Conservation (phyloP, 108 stramenopile species). For the Craspedostauros australis region DNA sequence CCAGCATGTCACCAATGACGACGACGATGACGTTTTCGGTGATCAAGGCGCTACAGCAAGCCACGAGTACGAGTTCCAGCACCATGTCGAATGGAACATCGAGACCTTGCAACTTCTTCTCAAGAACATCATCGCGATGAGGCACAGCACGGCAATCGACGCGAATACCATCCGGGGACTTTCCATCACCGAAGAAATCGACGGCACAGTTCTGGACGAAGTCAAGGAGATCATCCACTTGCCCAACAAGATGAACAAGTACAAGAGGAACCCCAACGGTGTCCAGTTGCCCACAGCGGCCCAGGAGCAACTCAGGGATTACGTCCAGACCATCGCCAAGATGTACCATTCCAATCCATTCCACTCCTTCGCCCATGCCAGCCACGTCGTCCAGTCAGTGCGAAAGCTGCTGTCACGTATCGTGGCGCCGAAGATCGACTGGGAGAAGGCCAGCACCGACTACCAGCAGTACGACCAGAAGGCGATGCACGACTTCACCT, state of each 20-base stretch:
- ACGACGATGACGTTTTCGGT: too few species aligned
- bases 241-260: neutral
- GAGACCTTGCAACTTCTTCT: neutral
- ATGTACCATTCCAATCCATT: conserved; percentile 9
- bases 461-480: neutral
- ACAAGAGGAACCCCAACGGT: conserved; percentile 3
- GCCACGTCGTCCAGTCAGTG: conserved; percentile 7
- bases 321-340: neutral
- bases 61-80: too few species aligned
- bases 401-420: conserved; percentile 6
- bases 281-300: neutral
- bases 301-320: neutral
- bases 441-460: conserved; percentile 6
- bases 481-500: conserved; percentile 6
- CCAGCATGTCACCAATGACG: too few species aligned
- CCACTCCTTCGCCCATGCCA: conserved; percentile 11
- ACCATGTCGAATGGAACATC: conserved; percentile 20
- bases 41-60: too few species aligned
- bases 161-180: too few species aligned
- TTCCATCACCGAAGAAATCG: too few species aligned
- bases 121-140: neutral
- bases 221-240: conserved; percentile 14
- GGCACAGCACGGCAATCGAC: neutral
- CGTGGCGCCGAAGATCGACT: neutral
- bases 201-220: conserved; percentile 11